phyloP scores from a whole-genome alignment of 2,329 filamentous ascomycete species.

The Cercospora sp. region DNA sequence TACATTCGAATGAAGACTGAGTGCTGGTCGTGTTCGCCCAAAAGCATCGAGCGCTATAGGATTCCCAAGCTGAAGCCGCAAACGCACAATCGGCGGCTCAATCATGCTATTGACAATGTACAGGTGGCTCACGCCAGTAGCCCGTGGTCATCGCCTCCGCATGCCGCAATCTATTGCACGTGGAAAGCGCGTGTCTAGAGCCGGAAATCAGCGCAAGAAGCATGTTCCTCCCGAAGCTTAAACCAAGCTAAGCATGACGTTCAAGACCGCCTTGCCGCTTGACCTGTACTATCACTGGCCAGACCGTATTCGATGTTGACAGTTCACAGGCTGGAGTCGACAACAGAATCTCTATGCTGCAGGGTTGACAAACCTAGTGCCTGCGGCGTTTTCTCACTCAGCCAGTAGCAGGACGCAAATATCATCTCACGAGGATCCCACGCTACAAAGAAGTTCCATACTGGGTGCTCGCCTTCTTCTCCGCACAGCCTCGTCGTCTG shows the following conservation, averaged over 20 bases:
- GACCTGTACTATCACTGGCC: neutral
- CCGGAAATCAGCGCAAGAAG: neutral
- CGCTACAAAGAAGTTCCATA: neutral
- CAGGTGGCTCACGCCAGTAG: neutral
- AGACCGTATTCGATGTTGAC: neutral
- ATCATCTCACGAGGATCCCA: neutral
- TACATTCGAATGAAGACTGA: neutral
- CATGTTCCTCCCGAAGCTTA: slow-evolving; percentile 4
- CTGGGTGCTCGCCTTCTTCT: neutral
- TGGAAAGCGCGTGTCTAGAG: neutral
- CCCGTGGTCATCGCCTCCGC: neutral
- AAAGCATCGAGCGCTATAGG: neutral
- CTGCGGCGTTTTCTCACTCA: neutral
- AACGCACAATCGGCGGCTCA: neutral
- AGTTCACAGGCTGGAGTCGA: neutral
- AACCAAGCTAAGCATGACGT: slow-evolving; percentile 3
- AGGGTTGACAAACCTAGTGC: neutral
- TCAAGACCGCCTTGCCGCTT: neutral
- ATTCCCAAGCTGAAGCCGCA: neutral
- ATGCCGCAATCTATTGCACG: neutral
- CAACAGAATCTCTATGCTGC: neutral
- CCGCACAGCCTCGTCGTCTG: slow-evolving; percentile 11
- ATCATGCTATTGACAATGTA: neutral
- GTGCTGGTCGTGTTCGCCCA: neutral
- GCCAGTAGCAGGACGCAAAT: neutral